These are phyloP conservation scores for Trichoderma guizhouense DNA, from an alignment of 2,329 filamentous ascomycete species.

Conservation along the genomic window DNA sequence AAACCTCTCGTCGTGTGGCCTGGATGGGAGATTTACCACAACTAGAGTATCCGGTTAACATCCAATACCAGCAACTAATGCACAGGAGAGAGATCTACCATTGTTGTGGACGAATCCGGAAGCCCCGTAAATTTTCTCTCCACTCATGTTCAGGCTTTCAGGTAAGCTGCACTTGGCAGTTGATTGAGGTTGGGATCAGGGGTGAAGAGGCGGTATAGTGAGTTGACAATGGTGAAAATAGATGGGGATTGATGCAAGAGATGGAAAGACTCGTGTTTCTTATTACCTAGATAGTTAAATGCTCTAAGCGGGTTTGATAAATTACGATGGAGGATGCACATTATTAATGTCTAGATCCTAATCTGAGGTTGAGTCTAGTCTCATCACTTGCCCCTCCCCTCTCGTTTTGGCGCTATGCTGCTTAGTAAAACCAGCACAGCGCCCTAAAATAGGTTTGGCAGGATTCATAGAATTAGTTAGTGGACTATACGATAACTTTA, in stretches of 20 bases:
- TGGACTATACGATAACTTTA: neutral
- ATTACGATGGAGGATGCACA: neutral
- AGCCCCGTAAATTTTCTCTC: neutral
- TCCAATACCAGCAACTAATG: neutral
- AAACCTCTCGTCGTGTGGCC: neutral
- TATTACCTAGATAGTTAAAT: neutral
- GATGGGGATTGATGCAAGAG: neutral
- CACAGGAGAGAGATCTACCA: neutral
- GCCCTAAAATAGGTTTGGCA: neutral
- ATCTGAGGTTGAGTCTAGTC: neutral
- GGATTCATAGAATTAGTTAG: neutral
- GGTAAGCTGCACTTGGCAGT: neutral
- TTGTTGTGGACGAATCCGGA: slow-evolving; percentile 1
- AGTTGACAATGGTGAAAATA: neutral
- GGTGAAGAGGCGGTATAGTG: neutral
- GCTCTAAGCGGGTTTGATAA: neutral
- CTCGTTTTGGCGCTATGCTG: neutral
- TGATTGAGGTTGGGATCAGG: neutral
- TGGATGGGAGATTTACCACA: neutral
- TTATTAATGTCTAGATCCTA: neutral
- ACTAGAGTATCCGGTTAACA: neutral
- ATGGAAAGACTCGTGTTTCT: neutral
- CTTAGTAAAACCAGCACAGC: neutral
- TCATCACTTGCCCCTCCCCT: neutral
- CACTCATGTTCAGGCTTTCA: neutral